Base-by-base conservation (phyloP, 257 asterid species). In the Solanum boliviense region DNA sequence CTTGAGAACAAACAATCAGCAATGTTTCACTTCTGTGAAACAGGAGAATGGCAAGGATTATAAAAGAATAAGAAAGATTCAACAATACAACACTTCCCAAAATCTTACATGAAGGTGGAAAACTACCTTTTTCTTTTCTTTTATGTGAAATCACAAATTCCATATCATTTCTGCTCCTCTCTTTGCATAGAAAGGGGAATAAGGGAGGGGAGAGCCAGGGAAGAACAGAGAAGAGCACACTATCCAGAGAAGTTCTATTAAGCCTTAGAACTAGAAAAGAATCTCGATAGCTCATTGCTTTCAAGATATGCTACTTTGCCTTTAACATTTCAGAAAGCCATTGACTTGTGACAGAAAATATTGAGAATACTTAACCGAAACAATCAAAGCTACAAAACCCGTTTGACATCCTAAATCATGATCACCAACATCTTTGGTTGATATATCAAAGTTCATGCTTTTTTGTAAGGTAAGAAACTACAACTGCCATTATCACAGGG, bases 1-100 rank as follows among this genome's bases (percentile, higher is more conserved):
- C 90, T 95, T 94, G 91, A 95, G 94, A 94, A 93, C 92, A 81
- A 93, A 87, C 89, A 73, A 70, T 56, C 48, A 88, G 84, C 84
- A 88, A 32, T 46, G 88, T 87, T 85, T 89, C 91, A 89, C 91
- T 58, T 81, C 41, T 34, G 87, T 82, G 89, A 83, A 89, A 91
- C 87, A 83, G 36, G 58, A 83, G 56, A 88, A 41, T 56, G 34
- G 38, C 21, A 84, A 52, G 70, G 79, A 36, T 18, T 46, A 21
- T 13, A 20, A 71, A 60, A 60, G 36, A 58, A 84, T 31, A 71
- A 83, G 65, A 84, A 8, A 39, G 13, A 68, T 20, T 60, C 65
- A 82, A 82, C 71, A 20, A 48, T 12, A 41, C 60, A 76, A 4
- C 70, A 31, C 71, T 16, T 48, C 44, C 67, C 41, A 48, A 44